phyloP scores from a whole-genome alignment of 2,329 filamentous ascomycete species.

The Exophiala mesophila region DNA sequence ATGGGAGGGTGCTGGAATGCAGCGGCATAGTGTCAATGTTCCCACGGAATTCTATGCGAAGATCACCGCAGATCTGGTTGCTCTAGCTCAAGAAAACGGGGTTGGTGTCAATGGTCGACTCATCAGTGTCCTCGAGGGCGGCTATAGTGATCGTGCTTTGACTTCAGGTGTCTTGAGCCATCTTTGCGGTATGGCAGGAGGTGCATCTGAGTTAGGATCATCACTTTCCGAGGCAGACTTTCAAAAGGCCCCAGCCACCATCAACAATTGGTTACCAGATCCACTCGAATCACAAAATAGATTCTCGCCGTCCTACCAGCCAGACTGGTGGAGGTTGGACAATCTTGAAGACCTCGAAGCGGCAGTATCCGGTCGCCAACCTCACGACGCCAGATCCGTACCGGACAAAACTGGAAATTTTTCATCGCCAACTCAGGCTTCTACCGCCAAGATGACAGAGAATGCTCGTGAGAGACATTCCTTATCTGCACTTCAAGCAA shows the following conservation, averaged over 20 bases:
- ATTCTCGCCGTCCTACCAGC: slow-evolving; percentile 14
- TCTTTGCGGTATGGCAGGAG: slow-evolving; percentile 63
- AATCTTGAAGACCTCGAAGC: slow-evolving; percentile 67
- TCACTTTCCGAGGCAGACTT: background rate
- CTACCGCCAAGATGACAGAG: slow-evolving; percentile 70
- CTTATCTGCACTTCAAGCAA: slow-evolving; percentile 23
- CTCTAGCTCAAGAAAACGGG: slow-evolving; percentile 72
- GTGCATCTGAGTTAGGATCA: background rate
- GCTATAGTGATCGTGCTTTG: slow-evolving; percentile 88
- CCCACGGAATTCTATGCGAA: slow-evolving; percentile 94
- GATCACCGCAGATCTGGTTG: slow-evolving; percentile 79
- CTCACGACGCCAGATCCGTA: slow-evolving; percentile 48
- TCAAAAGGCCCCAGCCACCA: slow-evolving; percentile 7
- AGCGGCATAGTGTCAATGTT: slow-evolving; percentile 90
- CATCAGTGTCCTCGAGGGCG: slow-evolving; percentile 90
- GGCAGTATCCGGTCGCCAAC: slow-evolving; percentile 49
- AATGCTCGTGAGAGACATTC: slow-evolving; percentile 47
- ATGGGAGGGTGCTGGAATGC: slow-evolving; percentile 89
- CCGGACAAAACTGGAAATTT: slow-evolving; percentile 65
- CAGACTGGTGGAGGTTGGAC: slow-evolving; percentile 61
- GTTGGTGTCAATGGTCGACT: slow-evolving; percentile 75
- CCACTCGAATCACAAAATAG: slow-evolving; percentile 9
- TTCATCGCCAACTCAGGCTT: slow-evolving; percentile 82
- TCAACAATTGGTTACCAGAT: slow-evolving; percentile 19
- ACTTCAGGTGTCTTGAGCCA: slow-evolving; percentile 87